A percentile compares a stretch with the other conserved stretches of the same genome.
phyloP scores from a whole-genome alignment of 177 flowering plant species.

The Vitis hybrid region DNA sequence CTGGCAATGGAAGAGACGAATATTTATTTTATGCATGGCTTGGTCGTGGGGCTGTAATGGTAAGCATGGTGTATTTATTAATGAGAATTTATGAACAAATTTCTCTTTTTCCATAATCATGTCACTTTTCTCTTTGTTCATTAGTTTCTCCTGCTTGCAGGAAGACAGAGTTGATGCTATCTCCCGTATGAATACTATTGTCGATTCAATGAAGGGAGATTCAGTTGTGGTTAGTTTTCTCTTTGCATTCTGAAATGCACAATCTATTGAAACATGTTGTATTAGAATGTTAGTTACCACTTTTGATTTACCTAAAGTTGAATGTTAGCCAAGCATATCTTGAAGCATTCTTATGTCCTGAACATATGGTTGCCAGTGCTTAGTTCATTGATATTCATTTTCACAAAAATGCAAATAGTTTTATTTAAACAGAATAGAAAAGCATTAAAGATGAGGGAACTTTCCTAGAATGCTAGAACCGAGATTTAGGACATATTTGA shows the following conservation, averaged over 20 bases:
- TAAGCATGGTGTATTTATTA: conserved; percentile 14
- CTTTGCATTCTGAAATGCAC: neutral
- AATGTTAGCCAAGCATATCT: too few relatives aligned
- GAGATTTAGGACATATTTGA: too few relatives aligned
- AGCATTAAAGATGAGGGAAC: too few relatives aligned
- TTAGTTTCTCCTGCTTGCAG: conserved; percentile 32
- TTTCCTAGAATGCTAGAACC: too few relatives aligned
- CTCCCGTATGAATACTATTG: conserved; percentile 42
- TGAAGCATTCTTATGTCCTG: too few relatives aligned
- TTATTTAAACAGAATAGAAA: too few relatives aligned
- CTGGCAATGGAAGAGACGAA: conserved; percentile 51
- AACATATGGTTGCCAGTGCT: too few relatives aligned
- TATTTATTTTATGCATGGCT: conserved; percentile 64
- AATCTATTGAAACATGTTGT: neutral
- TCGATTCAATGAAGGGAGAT: conserved; percentile 43
- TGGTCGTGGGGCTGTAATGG: conserved; percentile 47
- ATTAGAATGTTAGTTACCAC: neutral
- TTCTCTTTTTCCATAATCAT: neutral
- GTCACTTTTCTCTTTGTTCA: neutral
- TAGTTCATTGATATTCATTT: neutral
- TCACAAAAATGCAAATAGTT: neutral
- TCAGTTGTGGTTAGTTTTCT: conserved; percentile 47
- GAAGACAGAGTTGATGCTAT: conserved; percentile 58
- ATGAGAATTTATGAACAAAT: neutral
- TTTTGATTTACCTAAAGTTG: neutral